Base-by-base conservation (phyloP, 2,329 filamentous ascomycete species). In the Trichoderma sp. region DNA sequence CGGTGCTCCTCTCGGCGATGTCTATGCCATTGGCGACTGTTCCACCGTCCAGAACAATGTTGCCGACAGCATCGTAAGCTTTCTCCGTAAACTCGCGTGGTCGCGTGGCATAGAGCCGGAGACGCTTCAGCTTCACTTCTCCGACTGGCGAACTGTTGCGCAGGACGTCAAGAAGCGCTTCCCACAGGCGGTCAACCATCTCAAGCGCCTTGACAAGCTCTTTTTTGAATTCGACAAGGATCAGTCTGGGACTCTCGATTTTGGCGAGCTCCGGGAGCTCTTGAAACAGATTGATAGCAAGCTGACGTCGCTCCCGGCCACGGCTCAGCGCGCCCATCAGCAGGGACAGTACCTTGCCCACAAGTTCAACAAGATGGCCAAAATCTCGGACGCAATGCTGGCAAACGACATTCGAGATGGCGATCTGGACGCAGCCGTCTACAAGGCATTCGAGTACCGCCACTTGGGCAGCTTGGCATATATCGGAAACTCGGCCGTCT, bases 1-100 rank as follows among this genome's bases (percentile, higher is more conserved):
- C 69, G 95, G 95, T 64, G 88, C 95, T 0, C 95, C 95, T 0
- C 81, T 98, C 0, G 95, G 95, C 42, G 94, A 98, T 70, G 93
- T 99, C 25, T 99, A 99, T 76, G 94, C 94, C 57, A 93, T 99
- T 70, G 95, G 95, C 15, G 95, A 99, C 80, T 98, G 95, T 81
- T 86, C 92, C 7, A 99, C 96, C 0, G 94, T 99, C 0, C 96
- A 99, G 76, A 99, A 99, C 83, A 99, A 99, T 73, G 85, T 98
- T 2, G 92, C 94, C 3, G 92, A 97, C 75, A 90, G 97, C 80
- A 90, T 99, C 73, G 86, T 97, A 57, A 90, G 88, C 22, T 99
- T 98, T 80, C 86, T 99, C 12, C 93, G 93, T 70, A 92, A 89
- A 17, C 85, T 97, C 2, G 93, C 95, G 10, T 97, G 92, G 89